Evolutionary conservation across 352 stramenopile species (phyloP), one percentile per base, ranked within the genome.

Genomic region (Blastocystis sp.): DNA sequence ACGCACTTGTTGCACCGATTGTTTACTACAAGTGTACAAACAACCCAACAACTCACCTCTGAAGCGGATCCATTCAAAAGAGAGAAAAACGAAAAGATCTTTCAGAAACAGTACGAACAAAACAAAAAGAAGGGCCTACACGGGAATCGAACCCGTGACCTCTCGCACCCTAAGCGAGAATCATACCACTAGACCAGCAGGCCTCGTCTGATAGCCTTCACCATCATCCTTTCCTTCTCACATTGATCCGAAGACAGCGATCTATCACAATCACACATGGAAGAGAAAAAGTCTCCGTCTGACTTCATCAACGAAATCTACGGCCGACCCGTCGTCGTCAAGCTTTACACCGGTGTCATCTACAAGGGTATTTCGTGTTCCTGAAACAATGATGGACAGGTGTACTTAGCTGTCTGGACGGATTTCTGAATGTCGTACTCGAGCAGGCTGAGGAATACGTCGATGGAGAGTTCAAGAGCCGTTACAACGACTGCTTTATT

Each of bases 401-500:
- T 87, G 93, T 99, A 36, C 90, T 99, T 61, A 95, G 94, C 21
- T 99, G 96, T 88, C 91, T 99, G 49, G 97, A 99, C 91, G 96
- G 96, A 44, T 99, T 98, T 90, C 97, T 99, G 95, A 99, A 99
- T 90, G 98, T 99, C 90, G 96, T 96, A 44, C 97, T 99, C 95
- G 96, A 99, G 89, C 96, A 99, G 90, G 98, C 96, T 72, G 96
- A 99, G 87, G 97, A 99, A 90, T 99, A 97, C 89, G 91, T 97
- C 46, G 96, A 99, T 90, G 97, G 96, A 9, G 94, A 99, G 89
- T 91, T 99, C 73, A 98, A 97, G 89, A 92, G 93, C 34, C 97
- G 98, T 88, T 99, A 98, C 90, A 96, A 96, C 69, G 97, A 99
- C 90, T 98, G 95, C 90, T 99, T 99, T 88, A 98, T 99, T 89